Evolutionary conservation across 805 yeast species (phyloP).

Genomic region (Nakazawaea anatomiae): DNA sequence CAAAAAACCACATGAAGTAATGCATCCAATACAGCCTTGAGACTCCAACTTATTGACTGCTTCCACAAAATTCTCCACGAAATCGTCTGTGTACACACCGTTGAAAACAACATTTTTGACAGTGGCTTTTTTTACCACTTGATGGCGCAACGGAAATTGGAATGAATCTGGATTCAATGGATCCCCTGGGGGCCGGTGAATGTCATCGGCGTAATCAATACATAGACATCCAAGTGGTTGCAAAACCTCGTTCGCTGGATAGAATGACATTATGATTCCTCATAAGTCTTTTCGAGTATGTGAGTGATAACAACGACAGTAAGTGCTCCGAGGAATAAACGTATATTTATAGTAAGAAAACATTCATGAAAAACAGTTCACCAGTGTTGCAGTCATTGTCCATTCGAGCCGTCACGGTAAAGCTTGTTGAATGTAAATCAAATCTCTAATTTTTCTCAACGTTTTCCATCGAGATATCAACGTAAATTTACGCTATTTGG

Average conservation of each 20-base stretch:
- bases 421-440: too few relatives aligned
- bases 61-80: conserved; percentile 21
- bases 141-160: conserved; percentile 21
- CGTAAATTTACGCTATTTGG: too few relatives aligned
- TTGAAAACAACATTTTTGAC: conserved; percentile 21
- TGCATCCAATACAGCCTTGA: conserved; percentile 27
- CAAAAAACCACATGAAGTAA: conserved; percentile 30
- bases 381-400: too few relatives aligned
- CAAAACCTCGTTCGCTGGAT: conserved; percentile 15
- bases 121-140: conserved; percentile 19
- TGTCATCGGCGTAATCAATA: conserved; percentile 25
- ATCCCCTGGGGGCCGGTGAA: conserved; percentile 28
- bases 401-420: too few relatives aligned
- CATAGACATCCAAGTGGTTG: conserved; percentile 23
- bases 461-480: too few relatives aligned
- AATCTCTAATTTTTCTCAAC: too few relatives aligned
- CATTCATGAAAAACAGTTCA: too few relatives aligned
- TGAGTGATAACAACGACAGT: neutral
- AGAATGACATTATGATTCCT: conserved; percentile 15
- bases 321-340: neutral
- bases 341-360: too few relatives aligned
- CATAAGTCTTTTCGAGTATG: too few relatives aligned
- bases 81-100: conserved; percentile 18
- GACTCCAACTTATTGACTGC: conserved; percentile 20
- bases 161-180: conserved; percentile 20